Conservation (phyloP, 2,329 filamentous ascomycete genomes). For the Pezicula neosporulosa region DNA sequence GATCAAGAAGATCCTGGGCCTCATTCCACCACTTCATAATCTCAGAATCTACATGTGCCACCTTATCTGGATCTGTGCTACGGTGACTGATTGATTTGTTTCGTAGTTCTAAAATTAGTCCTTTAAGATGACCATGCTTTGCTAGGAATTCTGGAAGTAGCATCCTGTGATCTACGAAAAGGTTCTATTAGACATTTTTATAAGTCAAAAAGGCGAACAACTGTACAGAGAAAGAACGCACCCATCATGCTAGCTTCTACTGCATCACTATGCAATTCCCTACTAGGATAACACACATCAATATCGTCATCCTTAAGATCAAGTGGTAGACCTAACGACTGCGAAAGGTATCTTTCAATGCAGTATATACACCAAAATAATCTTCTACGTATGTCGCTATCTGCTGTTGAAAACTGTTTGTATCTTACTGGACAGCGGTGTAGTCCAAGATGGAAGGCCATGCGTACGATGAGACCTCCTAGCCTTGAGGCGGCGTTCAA, state of each 20-base stretch:
- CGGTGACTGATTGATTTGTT: conserved; percentile 40
- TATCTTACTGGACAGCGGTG: conserved; percentile 54
- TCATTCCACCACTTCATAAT: conserved; percentile 45
- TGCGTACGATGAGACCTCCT: conserved; percentile 50
- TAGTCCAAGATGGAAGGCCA: conserved; percentile 54
- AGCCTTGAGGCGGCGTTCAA: conserved; percentile 54
- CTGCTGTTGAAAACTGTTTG: conserved; percentile 42
- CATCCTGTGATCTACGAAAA: too few species aligned
- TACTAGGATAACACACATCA: conserved; percentile 51
- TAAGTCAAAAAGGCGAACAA: conserved; percentile 11
- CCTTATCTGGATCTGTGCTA: conserved; percentile 32
- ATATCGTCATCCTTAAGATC: conserved; percentile 54
- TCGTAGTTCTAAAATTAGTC: conserved; percentile 42
- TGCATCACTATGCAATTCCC: conserved; percentile 37
- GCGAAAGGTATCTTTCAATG: conserved; percentile 51
- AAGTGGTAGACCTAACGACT: conserved; percentile 52
- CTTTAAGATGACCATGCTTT: conserved; percentile 39
- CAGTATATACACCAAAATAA: conserved; percentile 56
- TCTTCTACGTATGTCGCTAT: conserved; percentile 45
- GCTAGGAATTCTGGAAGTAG: conserved; percentile 33
- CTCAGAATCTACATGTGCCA: conserved; percentile 36
- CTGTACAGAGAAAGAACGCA: conserved; percentile 4
- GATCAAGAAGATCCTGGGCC: conserved; percentile 38
- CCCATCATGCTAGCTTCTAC: conserved; percentile 5
- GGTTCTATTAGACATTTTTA: too few species aligned